Evolutionary conservation across 768 basidiomycete species (phyloP), one percentile per base, ranked within the genome.

Genomic region (Russula foetens): DNA sequence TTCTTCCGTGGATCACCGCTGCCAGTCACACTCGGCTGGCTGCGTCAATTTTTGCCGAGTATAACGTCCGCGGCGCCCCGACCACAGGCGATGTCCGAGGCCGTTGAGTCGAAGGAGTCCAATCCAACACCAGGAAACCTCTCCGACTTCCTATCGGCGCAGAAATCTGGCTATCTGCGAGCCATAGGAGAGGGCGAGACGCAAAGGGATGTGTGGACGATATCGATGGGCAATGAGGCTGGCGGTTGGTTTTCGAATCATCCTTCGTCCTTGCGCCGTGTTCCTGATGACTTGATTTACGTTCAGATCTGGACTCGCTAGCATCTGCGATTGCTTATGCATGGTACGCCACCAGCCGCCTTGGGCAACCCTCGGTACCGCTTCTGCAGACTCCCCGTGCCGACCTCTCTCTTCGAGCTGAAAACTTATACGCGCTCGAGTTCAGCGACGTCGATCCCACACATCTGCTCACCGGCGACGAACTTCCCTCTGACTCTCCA

Each of bases 191-290:
- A 64, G 43, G 59, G 52, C 9, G 61, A 56, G 44, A 44, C 38
- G 5, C 48, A 56, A 31, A 56, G 39, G 23, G 45, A 84, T 29
- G 17, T 7, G 49, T 98, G 94, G 95, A 87, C 83, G 0, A 77
- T 97, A 6, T 88, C 85, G 0, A 90, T 94, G 85, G 95, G 96
- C 0, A 99, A 99, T 71, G 96, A 98, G 73, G 92, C 96, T 15
- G 95, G 95, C 68, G 96, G 96, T 95, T 70, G 59, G 75, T 68
- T 7, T n/a, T 21, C 1, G 5, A n/a, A 38, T 28, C 14, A 7
- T 51, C 19, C n/a, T 26, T 50, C 21, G 24, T 41, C 14, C 6
- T 21, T 33, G 33, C 29, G 9, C 3, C 4, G 48, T 28, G 44
- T 35, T n/a, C 31, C 29, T 49, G 55, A 48, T 26, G 17, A 6